Evolutionary conservation across 1,284 basidiomycete genomes (phyloP).

Genomic region (Clitocybe nebularis): DNA sequence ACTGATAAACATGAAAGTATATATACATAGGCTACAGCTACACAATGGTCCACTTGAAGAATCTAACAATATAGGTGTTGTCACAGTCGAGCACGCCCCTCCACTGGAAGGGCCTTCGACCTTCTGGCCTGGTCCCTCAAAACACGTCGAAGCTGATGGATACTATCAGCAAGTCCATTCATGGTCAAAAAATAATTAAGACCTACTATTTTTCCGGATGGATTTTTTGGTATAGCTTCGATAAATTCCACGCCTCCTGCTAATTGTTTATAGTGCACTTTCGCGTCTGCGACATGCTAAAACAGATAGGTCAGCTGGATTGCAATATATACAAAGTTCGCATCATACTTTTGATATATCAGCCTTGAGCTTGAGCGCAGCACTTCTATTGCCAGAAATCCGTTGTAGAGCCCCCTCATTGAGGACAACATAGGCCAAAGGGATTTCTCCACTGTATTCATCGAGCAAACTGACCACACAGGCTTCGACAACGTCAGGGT

Average conservation of each 20-base stretch:
- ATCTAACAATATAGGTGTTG: slow-evolving; percentile 5
- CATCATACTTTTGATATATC: slow-evolving; percentile 34
- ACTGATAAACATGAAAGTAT: too few species aligned
- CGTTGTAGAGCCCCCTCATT: slow-evolving; percentile 38
- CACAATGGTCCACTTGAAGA: too few species aligned
- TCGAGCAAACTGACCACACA: slow-evolving; percentile 73
- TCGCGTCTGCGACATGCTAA: slow-evolving; percentile 67
- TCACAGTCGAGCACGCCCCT: slow-evolving; percentile 11
- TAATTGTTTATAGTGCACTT: slow-evolving; percentile 69
- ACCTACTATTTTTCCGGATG: slow-evolving; percentile 61
- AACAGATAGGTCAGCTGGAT: not conserved
- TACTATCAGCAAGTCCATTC: not conserved
- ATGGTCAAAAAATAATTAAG: not conserved
- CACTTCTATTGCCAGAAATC: slow-evolving; percentile 29
- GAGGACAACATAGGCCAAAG: slow-evolving; percentile 69
- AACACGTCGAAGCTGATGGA: slow-evolving; percentile 35
- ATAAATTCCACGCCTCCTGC: slow-evolving; percentile 66
- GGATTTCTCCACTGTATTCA: slow-evolving; percentile 77
- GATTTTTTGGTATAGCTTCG: slow-evolving; percentile 68
- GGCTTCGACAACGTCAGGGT: slow-evolving; percentile 44
- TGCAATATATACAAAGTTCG: not conserved
- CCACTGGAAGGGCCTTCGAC: slow-evolving; percentile 5
- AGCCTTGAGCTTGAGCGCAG: slow-evolving; percentile 39
- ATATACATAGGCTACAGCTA: too few species aligned
- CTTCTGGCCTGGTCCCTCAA: slow-evolving; percentile 36